Base-by-base conservation (phyloP, 805 yeast species). In the Pichia deserticola region DNA sequence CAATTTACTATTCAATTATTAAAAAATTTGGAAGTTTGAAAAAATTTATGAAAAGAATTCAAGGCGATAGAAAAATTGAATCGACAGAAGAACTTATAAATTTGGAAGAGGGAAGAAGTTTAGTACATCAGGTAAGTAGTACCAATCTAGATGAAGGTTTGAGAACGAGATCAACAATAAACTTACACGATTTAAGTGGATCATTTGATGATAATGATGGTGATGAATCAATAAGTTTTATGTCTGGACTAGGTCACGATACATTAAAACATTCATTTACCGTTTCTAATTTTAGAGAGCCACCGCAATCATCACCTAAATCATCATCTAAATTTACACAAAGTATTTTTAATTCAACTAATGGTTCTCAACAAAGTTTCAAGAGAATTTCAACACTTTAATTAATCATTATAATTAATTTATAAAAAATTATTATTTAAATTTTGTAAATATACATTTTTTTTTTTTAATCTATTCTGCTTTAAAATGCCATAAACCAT, bases 401-500 rank as follows among this genome's bases (percentile, higher is more conserved):
- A 12, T 36, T 32, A 13, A 9, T 42, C 15, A 12, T 29, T 25
- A 33, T 27, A 13, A 33, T 38, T 32, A 11, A 33, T 28, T 13
- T 20, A 4, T 7, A 29, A 42, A n/a, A 28, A 11, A 13, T 13
- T 5, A 30, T 12, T 30, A 12, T 9, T 25, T 25, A 33, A 13
- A 28, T 9, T 29, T 15, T 30, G 30, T 36, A 46, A 29, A 36
- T 20, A 35, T 25, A 35, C 20, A 34, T 13, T 4, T 34, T 8
- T 8, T 8, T 12, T 39, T 11, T 10, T 11, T n/a, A n/a, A 27
- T 34, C 33, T 32, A 44, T 7, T 33, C 39, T 36, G 36, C 74
- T 40, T 71, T 67, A 59, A 82, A 77, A 54, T 73, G 72, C 93
- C 93, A 86, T 58, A 90, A 72, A 5, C 96, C 96, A 68, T 90